A percentile compares a stretch with the other conserved stretches of the same genome.
These are phyloP conservation scores for Candida pini DNA, from an alignment of 805 yeast genomes.

Conservation along the genomic window DNA sequence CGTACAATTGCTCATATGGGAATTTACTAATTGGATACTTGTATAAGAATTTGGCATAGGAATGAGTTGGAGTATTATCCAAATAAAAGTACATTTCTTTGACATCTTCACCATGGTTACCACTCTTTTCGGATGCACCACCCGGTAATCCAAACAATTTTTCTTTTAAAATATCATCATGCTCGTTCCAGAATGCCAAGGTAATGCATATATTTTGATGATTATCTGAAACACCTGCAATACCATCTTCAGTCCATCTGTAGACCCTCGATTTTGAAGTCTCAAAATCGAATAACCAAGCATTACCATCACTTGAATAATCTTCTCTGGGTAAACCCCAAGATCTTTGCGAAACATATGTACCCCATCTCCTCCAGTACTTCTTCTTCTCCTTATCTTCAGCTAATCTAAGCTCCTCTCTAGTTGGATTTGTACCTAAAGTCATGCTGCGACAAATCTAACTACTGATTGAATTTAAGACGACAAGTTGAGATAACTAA, in stretches of 20 bases:
- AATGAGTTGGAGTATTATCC: constrained; percentile 90
- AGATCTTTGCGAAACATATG: constrained; percentile 80
- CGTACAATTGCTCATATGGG: constrained; percentile 73
- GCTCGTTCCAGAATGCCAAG: constrained; percentile 89
- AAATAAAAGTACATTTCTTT: constrained; percentile 80
- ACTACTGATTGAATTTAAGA: not conserved
- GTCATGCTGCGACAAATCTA: constrained; percentile 16
- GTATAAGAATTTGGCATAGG: constrained; percentile 86
- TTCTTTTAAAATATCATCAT: constrained; percentile 81
- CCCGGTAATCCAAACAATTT: constrained; percentile 77
- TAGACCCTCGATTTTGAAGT: constrained; percentile 75
- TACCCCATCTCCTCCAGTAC: constrained; percentile 90
- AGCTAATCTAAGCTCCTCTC: constrained; percentile 35
- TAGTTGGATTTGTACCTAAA: constrained; percentile 13
- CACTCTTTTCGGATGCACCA: constrained; percentile 62
- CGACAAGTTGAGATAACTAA: not conserved
- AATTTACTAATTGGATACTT: constrained; percentile 85
- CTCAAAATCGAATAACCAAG: constrained; percentile 89
- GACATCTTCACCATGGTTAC: constrained; percentile 95
- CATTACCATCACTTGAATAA: constrained; percentile 79
- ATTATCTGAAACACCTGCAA: constrained; percentile 84
- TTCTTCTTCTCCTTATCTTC: constrained; percentile 35
- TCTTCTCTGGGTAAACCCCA: constrained; percentile 90
- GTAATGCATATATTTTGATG: constrained; percentile 71
- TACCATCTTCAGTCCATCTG: constrained; percentile 95